phyloP scores from a whole-genome alignment of 2,329 filamentous ascomycete genomes.

The Graphiopsis chlorocephala region DNA sequence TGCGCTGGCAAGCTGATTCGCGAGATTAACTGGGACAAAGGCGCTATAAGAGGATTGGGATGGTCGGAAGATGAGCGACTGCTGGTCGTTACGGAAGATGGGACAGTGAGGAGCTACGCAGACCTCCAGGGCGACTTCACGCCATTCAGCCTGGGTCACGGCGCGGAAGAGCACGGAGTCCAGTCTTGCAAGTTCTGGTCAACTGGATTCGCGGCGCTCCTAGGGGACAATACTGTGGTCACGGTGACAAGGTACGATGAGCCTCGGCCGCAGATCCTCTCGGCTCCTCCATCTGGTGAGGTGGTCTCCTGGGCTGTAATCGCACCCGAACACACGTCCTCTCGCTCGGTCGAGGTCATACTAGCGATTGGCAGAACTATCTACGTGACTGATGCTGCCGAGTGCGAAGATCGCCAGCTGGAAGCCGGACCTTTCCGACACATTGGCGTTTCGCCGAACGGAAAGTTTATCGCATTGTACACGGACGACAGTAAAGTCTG shows the following conservation, averaged over 20 bases:
- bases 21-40: conserved; percentile 73
- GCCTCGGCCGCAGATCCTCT: conserved; percentile 80
- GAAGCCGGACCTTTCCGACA: conserved; percentile 92
- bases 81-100: conserved; percentile 82
- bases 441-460: conserved; percentile 86
- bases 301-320: conserved; percentile 89
- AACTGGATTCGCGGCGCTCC: conserved; percentile 85
- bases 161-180: conserved; percentile 84
- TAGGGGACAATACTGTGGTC: conserved; percentile 83
- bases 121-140: conserved; percentile 93
- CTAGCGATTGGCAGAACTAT: conserved; percentile 82
- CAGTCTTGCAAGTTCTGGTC: conserved; percentile 88
- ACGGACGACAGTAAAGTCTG: conserved; percentile 81
- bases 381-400: conserved; percentile 80
- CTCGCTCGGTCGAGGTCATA: conserved; percentile 87
- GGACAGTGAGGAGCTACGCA: conserved; percentile 84
- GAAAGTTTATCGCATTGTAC: conserved; percentile 83
- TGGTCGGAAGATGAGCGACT: conserved; percentile 97
- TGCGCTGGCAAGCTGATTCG: conserved; percentile 80
- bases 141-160: conserved; percentile 86
- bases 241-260: conserved; percentile 88
- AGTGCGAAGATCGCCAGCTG: conserved; percentile 86
- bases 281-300: conserved; percentile 70
- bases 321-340: conserved; percentile 82
- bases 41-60: conserved; percentile 79